These are phyloP conservation scores for Fusarium coffeatum DNA, from an alignment of 2,329 filamentous ascomycete genomes.

Conservation along the genomic window DNA sequence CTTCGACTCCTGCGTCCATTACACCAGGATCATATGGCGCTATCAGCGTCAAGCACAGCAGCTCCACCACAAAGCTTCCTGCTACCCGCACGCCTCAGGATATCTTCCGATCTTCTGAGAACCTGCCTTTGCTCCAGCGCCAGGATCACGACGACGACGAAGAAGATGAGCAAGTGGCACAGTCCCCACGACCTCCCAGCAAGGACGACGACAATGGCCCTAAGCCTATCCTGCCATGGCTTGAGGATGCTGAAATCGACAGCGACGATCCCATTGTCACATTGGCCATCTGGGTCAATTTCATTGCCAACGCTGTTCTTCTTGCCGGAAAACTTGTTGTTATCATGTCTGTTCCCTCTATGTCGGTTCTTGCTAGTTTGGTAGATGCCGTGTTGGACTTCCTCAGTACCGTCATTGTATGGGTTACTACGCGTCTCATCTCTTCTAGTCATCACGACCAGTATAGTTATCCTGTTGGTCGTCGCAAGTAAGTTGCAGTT, in stretches of 20 bases:
- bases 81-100: slow-evolving; percentile 86
- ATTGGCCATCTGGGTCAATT: slow-evolving; percentile 89
- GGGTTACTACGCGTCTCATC: slow-evolving; percentile 80
- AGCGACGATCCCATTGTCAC: slow-evolving; percentile 80
- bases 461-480: slow-evolving; percentile 82
- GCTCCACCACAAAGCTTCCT: slow-evolving; percentile 55
- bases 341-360: slow-evolving; percentile 80
- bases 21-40: slow-evolving; percentile 49
- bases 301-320: slow-evolving; percentile 80
- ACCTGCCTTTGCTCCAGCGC: slow-evolving; percentile 70
- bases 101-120: slow-evolving; percentile 81
- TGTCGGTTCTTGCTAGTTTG: slow-evolving; percentile 82
- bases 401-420: slow-evolving; percentile 83
- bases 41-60: slow-evolving; percentile 47
- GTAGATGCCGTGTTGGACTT: slow-evolving; percentile 86
- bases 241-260: slow-evolving; percentile 78
- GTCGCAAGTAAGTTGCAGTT: slow-evolving; percentile 61
- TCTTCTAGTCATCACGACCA: slow-evolving; percentile 73
- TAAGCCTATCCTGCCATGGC: slow-evolving; percentile 72
- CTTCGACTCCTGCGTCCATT: slow-evolving; percentile 32
- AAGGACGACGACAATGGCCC: slow-evolving; percentile 51
- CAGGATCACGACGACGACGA: slow-evolving; percentile 60
- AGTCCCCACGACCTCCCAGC: slow-evolving; percentile 27
- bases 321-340: slow-evolving; percentile 82
- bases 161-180: slow-evolving; percentile 42